phyloP scores from a whole-genome alignment of 2,329 filamentous ascomycete genomes.

The Beauveria sp. region DNA sequence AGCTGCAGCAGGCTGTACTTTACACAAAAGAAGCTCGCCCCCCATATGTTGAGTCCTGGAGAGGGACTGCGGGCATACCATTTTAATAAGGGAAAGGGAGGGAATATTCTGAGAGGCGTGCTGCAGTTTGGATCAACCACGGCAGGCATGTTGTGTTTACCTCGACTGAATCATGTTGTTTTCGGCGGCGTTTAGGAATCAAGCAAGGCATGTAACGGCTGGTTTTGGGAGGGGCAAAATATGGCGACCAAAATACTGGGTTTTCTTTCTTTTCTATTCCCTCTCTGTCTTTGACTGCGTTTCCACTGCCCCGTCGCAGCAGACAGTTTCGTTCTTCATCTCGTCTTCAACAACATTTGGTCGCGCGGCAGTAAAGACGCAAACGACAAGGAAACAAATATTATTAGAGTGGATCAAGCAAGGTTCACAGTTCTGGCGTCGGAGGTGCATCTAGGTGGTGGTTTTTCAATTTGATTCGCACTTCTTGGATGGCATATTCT shows the following conservation, averaged over 20 bases:
- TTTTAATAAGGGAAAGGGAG: background rate
- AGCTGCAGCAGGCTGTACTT: background rate
- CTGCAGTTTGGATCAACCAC: background rate
- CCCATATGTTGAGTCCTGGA: background rate
- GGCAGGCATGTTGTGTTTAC: background rate
- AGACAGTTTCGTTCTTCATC: background rate
- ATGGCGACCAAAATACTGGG: background rate
- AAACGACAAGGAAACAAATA: background rate
- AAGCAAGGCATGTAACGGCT: background rate
- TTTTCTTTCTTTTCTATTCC: background rate
- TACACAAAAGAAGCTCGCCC: background rate
- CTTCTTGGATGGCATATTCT: no score
- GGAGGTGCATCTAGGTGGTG: background rate
- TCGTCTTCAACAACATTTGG: conserved; percentile 2
- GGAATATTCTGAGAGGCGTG: background rate
- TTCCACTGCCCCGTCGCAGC: background rate
- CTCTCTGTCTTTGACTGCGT: background rate
- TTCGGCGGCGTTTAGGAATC: conserved; percentile 1
- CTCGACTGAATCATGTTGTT: background rate
- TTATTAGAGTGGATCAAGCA: background rate
- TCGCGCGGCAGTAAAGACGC: background rate
- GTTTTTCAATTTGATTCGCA: no score
- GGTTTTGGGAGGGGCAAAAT: background rate
- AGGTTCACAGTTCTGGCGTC: background rate
- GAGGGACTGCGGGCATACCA: background rate